phyloP scores from a whole-genome alignment of 352 stramenopile species.

The Globisporangium canariense region DNA sequence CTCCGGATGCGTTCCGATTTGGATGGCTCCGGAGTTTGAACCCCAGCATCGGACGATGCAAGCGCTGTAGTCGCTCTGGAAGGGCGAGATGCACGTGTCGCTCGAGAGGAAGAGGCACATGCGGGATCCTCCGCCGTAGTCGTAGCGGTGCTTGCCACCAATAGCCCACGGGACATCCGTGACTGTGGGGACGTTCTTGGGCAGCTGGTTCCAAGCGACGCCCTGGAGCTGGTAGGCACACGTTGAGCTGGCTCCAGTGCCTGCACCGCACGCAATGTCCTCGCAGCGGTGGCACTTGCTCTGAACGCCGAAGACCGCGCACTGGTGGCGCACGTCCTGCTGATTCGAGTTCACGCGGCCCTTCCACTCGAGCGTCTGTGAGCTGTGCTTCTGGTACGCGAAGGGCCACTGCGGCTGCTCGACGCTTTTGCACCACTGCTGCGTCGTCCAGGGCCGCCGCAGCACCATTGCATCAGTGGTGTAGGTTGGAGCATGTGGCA shows the following conservation, averaged over 20 bases:
- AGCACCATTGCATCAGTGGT: conserved; percentile 52
- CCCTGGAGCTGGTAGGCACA: conserved; percentile 94
- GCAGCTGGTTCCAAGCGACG: conserved; percentile 56
- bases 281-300: conserved; percentile 95
- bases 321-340: conserved; percentile 93
- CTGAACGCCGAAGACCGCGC: conserved; percentile 79
- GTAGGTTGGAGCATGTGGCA: neutral
- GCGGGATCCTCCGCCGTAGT: conserved; percentile 84
- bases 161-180: conserved; percentile 93
- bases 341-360: conserved; percentile 83
- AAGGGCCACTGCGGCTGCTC: conserved; percentile 90
- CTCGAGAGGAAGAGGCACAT: conserved; percentile 91
- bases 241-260: conserved; percentile 16
- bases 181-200: conserved; percentile 90
- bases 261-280: conserved; percentile 70
- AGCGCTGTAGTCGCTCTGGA: conserved; percentile 80
- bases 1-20: conserved; percentile 28
- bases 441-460: conserved; percentile 77
- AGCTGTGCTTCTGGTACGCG: conserved; percentile 85
- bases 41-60: conserved; percentile 94
- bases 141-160: conserved; percentile 86
- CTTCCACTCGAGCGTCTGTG: conserved; percentile 84
- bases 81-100: conserved; percentile 72
- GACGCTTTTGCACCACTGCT: conserved; percentile 87
- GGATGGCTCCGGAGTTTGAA: conserved; percentile 33